phyloP scores from a whole-genome alignment of 2,329 filamentous ascomycete genomes.

The Cadophora sp. region DNA sequence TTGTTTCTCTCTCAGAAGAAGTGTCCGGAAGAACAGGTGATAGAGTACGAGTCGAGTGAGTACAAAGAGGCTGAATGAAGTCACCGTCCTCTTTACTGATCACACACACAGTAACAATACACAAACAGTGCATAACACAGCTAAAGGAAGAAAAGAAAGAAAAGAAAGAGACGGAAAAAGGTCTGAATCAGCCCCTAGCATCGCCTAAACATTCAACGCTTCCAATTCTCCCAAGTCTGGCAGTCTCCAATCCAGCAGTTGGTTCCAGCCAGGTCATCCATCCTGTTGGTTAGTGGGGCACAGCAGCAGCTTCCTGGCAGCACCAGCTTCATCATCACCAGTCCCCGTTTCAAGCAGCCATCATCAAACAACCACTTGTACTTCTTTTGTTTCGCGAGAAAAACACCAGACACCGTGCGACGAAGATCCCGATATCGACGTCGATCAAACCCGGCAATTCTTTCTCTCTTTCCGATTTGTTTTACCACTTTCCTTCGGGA shows the following conservation, averaged over 20 bases:
- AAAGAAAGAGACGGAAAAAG: too few species aligned
- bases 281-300: constrained; percentile 3
- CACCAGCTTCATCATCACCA: not conserved
- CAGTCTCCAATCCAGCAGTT: not conserved
- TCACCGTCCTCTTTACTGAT: not conserved
- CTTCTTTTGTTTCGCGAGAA: constrained; percentile 8
- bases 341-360: constrained; percentile 7
- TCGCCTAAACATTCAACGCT: constrained; percentile 5
- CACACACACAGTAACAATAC: not conserved
- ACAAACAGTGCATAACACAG: too few species aligned
- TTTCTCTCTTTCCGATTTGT: constrained; percentile 10
- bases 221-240: not conserved
- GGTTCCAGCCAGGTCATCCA: not conserved
- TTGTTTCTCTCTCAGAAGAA: not conserved
- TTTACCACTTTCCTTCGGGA: not conserved
- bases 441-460: not conserved
- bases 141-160: too few species aligned
- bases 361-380: not conserved
- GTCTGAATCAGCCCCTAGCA: not conserved
- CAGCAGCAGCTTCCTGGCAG: not conserved
- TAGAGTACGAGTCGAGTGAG: not conserved
- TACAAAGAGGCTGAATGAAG: constrained; percentile 23
- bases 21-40: not conserved
- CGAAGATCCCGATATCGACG: not conserved
- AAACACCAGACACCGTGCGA: constrained; percentile 6